phyloP scores from a whole-genome alignment of 2,329 filamentous ascomycete species.

The Penicillium sp. region DNA sequence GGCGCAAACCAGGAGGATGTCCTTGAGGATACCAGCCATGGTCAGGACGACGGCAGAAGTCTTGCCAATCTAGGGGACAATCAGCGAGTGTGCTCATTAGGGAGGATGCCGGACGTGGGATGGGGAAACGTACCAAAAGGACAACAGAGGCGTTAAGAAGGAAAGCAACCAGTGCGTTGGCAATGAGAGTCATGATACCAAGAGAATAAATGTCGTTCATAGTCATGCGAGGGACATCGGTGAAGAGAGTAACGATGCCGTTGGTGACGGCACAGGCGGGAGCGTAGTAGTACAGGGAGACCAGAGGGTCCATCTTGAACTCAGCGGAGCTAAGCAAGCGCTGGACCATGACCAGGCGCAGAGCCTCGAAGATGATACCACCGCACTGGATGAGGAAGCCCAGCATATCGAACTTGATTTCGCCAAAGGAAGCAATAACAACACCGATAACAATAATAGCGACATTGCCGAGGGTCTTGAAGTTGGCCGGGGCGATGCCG shows the following conservation, averaged over 20 bases:
- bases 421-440: constrained; percentile 87
- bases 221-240: constrained; percentile 66
- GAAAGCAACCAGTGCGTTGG: constrained; percentile 75
- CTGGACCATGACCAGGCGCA: constrained; percentile 80
- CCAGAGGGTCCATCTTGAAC: constrained; percentile 84
- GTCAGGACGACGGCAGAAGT: constrained; percentile 81
- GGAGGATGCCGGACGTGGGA: not conserved
- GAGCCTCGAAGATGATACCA: constrained; percentile 75
- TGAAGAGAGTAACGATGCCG: constrained; percentile 63
- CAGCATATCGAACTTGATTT: constrained; percentile 77
- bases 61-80: constrained; percentile 69
- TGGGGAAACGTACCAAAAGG: constrained; percentile 62
- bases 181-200: constrained; percentile 64
- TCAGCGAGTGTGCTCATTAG: constrained; percentile 10
- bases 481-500: constrained; percentile 76
- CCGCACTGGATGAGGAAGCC: constrained; percentile 69
- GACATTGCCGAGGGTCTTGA: constrained; percentile 87
- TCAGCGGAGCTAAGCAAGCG: constrained; percentile 72
- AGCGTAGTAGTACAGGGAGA: constrained; percentile 83
- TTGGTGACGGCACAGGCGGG: constrained; percentile 80
- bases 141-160: constrained; percentile 78
- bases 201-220: constrained; percentile 71
- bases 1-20: constrained; percentile 73
- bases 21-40: constrained; percentile 79
- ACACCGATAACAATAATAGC: constrained; percentile 93